These are phyloP conservation scores for Pugionium dolabratum DNA, from an alignment of 345 rosid genomes.

Conservation along the genomic window DNA sequence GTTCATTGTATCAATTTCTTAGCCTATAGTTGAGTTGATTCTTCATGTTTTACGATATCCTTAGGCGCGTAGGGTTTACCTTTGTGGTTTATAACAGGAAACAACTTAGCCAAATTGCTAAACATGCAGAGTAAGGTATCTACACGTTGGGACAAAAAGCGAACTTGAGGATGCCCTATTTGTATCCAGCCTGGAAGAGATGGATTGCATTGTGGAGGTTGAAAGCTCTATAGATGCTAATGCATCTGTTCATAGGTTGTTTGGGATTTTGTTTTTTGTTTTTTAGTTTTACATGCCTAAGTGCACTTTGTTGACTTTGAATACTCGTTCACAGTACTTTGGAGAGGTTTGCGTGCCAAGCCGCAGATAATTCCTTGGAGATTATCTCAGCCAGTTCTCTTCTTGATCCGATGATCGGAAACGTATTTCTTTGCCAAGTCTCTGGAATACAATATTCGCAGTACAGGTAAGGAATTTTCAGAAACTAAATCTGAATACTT, in stretches of 20 bases:
- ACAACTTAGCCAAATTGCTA: constrained; percentile 25
- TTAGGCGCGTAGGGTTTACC: neutral
- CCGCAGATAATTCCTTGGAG: constrained; percentile 53
- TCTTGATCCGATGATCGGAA: constrained; percentile 41
- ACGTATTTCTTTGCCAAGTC: constrained; percentile 47
- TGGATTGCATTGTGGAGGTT: constrained; percentile 78
- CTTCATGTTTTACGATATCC: constrained; percentile 5
- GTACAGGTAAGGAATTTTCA: constrained; percentile 57
- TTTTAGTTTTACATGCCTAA: constrained; percentile 5
- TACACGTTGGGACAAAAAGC: constrained; percentile 61
- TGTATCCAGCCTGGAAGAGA: constrained; percentile 47
- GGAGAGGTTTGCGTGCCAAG: constrained; percentile 59
- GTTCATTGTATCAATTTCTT: constrained; percentile 9
- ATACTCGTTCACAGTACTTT: constrained; percentile 53
- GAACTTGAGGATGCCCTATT: constrained; percentile 73
- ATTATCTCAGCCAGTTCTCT: constrained; percentile 48
- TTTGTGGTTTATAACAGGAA: constrained; percentile 4
- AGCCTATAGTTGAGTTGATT: constrained; percentile 12
- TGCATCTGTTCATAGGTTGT: constrained; percentile 74
- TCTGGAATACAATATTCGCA: constrained; percentile 58
- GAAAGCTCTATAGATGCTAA: constrained; percentile 73
- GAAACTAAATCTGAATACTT: constrained; percentile 3
- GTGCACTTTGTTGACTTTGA: constrained; percentile 43
- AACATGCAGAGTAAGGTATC: constrained; percentile 69
- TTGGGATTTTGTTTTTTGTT: constrained; percentile 23